Conservation (phyloP, 345 rosid genomes). For the Populus nigra region DNA sequence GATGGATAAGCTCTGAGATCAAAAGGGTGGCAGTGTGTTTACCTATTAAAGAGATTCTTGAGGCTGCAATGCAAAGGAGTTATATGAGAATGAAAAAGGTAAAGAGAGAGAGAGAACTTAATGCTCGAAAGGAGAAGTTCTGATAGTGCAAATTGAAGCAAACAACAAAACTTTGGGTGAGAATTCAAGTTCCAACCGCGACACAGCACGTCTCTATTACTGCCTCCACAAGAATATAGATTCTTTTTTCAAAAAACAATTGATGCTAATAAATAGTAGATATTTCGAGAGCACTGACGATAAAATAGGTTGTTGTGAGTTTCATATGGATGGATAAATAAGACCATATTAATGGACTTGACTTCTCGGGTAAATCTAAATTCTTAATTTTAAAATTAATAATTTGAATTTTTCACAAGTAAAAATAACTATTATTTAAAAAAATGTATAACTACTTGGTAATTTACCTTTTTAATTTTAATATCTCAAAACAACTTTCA, state of each 20-base stretch:
- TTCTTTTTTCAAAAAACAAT: background rate
- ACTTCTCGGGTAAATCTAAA: too few relatives aligned
- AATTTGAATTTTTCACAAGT: too few relatives aligned
- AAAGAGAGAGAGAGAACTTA: background rate
- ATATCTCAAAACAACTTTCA: too few relatives aligned
- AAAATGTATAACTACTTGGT: too few relatives aligned
- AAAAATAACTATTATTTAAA: too few relatives aligned
- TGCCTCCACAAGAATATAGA: background rate
- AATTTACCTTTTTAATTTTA: too few relatives aligned
- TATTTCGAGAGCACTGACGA: too few relatives aligned
- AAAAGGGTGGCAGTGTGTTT: background rate
- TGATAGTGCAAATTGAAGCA: background rate
- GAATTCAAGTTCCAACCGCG: background rate
- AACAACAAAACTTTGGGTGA: background rate
- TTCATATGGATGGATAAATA: too few relatives aligned
- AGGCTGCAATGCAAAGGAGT: background rate
- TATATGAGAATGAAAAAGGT: background rate
- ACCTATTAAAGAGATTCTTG: background rate
- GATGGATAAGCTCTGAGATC: background rate
- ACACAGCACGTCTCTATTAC: background rate
- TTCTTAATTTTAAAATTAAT: too few relatives aligned
- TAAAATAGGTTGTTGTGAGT: too few relatives aligned
- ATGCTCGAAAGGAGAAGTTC: background rate
- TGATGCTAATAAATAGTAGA: too few relatives aligned
- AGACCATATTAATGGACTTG: too few relatives aligned